These are phyloP conservation scores for Pisolithus tinctorius DNA, from an alignment of 768 basidiomycete genomes.

Conservation along the genomic window DNA sequence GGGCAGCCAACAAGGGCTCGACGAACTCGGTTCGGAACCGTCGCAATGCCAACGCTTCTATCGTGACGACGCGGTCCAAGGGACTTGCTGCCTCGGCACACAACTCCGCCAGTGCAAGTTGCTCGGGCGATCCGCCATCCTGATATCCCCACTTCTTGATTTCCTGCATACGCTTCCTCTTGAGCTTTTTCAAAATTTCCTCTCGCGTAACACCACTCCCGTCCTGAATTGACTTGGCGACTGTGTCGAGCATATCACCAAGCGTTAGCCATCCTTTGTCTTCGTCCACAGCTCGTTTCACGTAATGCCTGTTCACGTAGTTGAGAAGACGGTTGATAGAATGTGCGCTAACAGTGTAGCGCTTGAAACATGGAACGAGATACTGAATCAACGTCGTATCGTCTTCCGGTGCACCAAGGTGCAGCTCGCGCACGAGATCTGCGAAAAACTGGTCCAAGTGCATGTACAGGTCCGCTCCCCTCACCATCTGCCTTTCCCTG, in stretches of 20 bases:
- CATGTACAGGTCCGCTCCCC: constrained; percentile 65
- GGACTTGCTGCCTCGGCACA: constrained; percentile 71
- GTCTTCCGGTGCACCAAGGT: constrained; percentile 59
- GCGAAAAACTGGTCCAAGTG: constrained; percentile 68
- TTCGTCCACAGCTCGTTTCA: constrained; percentile 72
- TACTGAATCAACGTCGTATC: constrained; percentile 62
- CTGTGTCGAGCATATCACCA: constrained; percentile 55
- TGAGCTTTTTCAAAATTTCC: constrained; percentile 49
- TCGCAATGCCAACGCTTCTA: constrained; percentile 59
- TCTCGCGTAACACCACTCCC: constrained; percentile 43
- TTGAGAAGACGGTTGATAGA: constrained; percentile 68
- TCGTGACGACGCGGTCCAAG: constrained; percentile 56
- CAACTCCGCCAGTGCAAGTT: constrained; percentile 52
- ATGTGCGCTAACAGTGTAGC: constrained; percentile 60
- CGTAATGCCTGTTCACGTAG: constrained; percentile 66
- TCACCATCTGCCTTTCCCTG: constrained; percentile 27
- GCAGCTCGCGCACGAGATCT: constrained; percentile 52
- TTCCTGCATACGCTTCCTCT: constrained; percentile 55
- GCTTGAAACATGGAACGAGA: constrained; percentile 64
- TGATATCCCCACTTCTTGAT: constrained; percentile 66
- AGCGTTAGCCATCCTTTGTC: constrained; percentile 73
- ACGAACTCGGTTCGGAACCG: constrained; percentile 68
- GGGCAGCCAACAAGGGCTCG: constrained; percentile 60
- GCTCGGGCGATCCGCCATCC: constrained; percentile 42
- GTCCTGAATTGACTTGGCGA: constrained; percentile 45